Conservation (phyloP, 192 early-diverging fungal species). For the Gryganskiella cystojenkinii region DNA sequence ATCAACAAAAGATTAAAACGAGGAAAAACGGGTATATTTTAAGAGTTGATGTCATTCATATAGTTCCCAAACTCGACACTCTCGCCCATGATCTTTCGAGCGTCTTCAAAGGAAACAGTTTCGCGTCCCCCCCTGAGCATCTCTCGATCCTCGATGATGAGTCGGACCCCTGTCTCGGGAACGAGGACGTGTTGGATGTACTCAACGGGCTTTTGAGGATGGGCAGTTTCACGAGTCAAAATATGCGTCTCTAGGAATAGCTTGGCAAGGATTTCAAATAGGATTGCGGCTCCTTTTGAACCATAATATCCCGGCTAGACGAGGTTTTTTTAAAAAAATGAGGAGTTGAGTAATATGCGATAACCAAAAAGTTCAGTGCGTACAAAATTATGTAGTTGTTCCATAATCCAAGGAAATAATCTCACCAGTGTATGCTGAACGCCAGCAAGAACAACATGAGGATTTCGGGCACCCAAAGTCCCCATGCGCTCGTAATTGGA, state of each 20-base stretch:
- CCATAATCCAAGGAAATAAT: neutral
- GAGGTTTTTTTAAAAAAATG: neutral
- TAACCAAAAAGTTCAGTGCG: neutral
- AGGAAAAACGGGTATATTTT: neutral
- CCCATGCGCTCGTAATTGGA: constrained; percentile 53
- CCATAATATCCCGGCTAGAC: constrained; percentile 67
- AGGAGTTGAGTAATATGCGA: neutral
- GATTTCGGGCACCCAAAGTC: constrained; percentile 52
- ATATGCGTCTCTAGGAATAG: constrained; percentile 50
- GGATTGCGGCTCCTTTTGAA: constrained; percentile 52
- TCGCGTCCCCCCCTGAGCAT: neutral
- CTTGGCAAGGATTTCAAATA: constrained; percentile 38
- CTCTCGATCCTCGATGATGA: constrained; percentile 57
- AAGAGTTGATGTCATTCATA: constrained; percentile 38
- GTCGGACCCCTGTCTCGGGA: constrained; percentile 57
- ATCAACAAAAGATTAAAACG: no score
- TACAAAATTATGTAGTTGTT: neutral
- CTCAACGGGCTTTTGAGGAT: constrained; percentile 60
- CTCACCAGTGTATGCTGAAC: constrained; percentile 36
- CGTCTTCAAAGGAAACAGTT: constrained; percentile 30
- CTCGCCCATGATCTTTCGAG: constrained; percentile 49
- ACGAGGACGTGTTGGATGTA: constrained; percentile 65
- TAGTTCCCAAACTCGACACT: constrained; percentile 57
- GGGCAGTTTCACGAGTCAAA: constrained; percentile 33
- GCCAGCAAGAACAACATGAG: constrained; percentile 52